A percentile compares a stretch with the other conserved stretches of the same genome.
Evolutionary conservation across 2,329 filamentous ascomycete species (phyloP).

Genomic region (Teratosphaeria epicoccoides): DNA sequence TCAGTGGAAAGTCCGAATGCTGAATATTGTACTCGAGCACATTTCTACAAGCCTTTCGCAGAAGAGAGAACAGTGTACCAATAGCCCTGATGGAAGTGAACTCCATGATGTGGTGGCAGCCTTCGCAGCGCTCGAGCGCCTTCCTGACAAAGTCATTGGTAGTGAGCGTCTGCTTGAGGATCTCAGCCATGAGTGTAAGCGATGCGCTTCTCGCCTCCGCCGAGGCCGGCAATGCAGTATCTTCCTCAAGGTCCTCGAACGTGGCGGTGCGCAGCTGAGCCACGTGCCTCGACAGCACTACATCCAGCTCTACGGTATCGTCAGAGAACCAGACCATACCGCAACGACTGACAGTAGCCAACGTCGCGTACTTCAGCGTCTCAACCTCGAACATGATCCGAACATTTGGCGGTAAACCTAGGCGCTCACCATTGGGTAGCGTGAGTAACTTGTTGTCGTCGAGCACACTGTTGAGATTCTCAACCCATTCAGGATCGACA

Average conservation of each 20-base stretch:
- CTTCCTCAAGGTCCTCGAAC: constrained; percentile 94
- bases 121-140: constrained; percentile 62
- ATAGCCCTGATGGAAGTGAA: constrained; percentile 86
- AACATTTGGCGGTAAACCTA: constrained; percentile 87
- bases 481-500: constrained; percentile 98
- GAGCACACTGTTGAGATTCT: constrained; percentile 98
- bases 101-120: constrained; percentile 95
- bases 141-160: constrained; percentile 72
- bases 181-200: constrained; percentile 68
- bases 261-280: constrained; percentile 68
- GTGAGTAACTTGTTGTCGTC: constrained; percentile 98
- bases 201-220: constrained; percentile 53
- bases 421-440: constrained; percentile 91
- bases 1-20: constrained; percentile 86
- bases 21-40: constrained; percentile 93
- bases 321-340: constrained; percentile 99
- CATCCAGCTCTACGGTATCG: constrained; percentile 82
- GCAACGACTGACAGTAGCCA: constrained; percentile 97
- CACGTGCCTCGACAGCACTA: constrained; percentile 90
- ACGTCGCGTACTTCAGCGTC: constrained; percentile 89
- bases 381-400: constrained; percentile 99
- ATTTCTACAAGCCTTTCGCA: constrained; percentile 88
- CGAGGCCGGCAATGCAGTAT: constrained; percentile 58
- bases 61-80: constrained; percentile 83
- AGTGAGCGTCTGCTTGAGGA: constrained; percentile 64